Conservation (phyloP, 2,329 filamentous ascomycete genomes). For the Diaporthe citriasiana region DNA sequence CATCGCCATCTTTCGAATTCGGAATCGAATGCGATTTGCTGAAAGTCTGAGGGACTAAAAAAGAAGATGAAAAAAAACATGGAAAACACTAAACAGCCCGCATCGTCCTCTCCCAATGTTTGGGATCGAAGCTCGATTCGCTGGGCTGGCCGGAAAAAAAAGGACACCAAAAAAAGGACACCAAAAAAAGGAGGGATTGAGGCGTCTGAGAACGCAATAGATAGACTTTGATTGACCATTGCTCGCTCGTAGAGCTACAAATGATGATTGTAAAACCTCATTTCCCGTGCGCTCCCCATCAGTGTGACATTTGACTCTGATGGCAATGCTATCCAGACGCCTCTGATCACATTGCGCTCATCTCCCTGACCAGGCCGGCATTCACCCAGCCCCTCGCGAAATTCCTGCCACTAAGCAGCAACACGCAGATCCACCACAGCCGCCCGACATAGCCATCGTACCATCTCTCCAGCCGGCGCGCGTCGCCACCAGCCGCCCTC, state of each 20-base stretch:
- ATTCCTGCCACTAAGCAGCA: slow-evolving; percentile 56
- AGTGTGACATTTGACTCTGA: neutral
- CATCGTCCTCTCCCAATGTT: neutral
- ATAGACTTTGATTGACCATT: neutral
- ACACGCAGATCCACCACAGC: slow-evolving; percentile 56
- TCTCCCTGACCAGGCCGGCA: slow-evolving; percentile 53
- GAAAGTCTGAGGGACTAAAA: too few species aligned
- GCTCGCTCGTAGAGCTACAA: neutral
- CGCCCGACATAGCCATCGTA: slow-evolving; percentile 53
- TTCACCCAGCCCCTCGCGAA: slow-evolving; percentile 60
- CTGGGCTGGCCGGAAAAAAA: neutral
- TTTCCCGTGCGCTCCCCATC: neutral
- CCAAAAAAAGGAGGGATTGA: neutral
- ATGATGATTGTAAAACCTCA: neutral
- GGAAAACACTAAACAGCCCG: neutral
- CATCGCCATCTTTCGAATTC: neutral
- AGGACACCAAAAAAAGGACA: neutral
- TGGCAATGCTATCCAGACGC: neutral
- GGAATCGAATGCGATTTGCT: neutral
- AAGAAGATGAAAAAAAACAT: neutral
- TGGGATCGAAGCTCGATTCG: neutral
- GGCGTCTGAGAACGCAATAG: neutral
- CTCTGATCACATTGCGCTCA: slow-evolving; percentile 33
- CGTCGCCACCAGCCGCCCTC: neutral
- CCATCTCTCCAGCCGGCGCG: slow-evolving; percentile 44